phyloP scores from a whole-genome alignment of 306 rosid genomes.

The Astragalus membranaceus region DNA sequence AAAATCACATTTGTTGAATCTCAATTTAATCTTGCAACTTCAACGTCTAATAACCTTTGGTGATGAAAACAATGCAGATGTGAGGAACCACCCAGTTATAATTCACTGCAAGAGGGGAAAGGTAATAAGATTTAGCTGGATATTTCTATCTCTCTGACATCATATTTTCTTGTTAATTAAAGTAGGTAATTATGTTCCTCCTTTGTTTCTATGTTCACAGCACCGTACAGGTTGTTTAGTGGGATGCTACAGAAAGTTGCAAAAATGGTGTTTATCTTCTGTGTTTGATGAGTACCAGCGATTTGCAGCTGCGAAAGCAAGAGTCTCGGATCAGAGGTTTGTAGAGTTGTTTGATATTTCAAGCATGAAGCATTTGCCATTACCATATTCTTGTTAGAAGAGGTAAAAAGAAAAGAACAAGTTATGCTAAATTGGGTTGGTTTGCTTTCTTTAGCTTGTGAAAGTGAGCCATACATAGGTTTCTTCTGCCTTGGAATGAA shows the following conservation, averaged over 20 bases:
- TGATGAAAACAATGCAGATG: conserved; percentile 48
- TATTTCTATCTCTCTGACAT: not conserved
- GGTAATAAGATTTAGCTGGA: conserved; percentile 41
- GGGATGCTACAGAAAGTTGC: conserved; percentile 93
- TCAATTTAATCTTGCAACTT: not conserved
- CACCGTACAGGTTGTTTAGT: conserved; percentile 97
- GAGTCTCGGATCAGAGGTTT: conserved; percentile 93
- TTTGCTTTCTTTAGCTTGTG: conserved; percentile 28
- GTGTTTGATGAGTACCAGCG: conserved; percentile 89
- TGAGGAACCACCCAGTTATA: conserved; percentile 84
- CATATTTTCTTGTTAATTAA: not conserved
- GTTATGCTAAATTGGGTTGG: conserved; percentile 20
- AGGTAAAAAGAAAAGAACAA: conserved; percentile 32
- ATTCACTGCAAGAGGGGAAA: conserved; percentile 97
- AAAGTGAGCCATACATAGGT: conserved; percentile 27
- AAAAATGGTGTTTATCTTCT: conserved; percentile 90
- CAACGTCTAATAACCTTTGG: conserved; percentile 7
- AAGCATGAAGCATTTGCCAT: conserved; percentile 64
- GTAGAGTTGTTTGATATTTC: conserved; percentile 88
- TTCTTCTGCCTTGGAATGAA: conserved; percentile 22
- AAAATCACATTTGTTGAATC: not conserved
- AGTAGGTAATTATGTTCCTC: conserved; percentile 9
- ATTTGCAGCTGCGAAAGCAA: conserved; percentile 95
- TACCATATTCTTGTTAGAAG: conserved; percentile 59
- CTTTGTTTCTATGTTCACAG: conserved; percentile 31